A percentile compares a stretch with the other conserved stretches of the same genome.
Evolutionary conservation across 1,284 basidiomycete genomes (phyloP).

Genomic region (Golubevia sp.): DNA sequence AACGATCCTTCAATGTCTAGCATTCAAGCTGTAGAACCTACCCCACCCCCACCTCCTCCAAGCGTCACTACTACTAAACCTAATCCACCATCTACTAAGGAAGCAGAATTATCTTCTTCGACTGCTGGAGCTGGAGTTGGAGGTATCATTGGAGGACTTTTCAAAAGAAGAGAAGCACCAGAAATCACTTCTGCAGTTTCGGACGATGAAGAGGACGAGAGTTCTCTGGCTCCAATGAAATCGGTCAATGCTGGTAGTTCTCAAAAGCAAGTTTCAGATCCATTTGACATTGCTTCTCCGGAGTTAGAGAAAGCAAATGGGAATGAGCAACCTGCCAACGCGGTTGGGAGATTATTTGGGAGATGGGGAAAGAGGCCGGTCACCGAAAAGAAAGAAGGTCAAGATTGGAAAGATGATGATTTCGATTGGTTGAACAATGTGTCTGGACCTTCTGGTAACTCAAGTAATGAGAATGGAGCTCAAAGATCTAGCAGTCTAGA

Average conservation of each 20-base stretch:
- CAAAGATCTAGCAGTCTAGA: neutral
- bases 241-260: neutral
- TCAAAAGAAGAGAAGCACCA: neutral
- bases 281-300: neutral
- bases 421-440: neutral
- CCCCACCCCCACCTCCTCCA: neutral
- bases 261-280: neutral
- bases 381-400: neutral
- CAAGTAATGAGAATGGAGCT: neutral
- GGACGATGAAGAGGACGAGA: neutral
- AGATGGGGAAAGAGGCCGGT: neutral
- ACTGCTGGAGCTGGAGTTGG: neutral
- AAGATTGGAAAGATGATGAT: neutral
- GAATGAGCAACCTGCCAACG: neutral
- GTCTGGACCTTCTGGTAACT: neutral
- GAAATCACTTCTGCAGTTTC: neutral
- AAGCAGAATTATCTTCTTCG: neutral
- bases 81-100: neutral
- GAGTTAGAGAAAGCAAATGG: neutral
- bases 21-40: neutral
- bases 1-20: neutral
- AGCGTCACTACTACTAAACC: neutral
- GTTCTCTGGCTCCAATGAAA: neutral
- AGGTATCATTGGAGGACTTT: neutral
- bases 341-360: neutral